Base-by-base conservation (phyloP, 208 protist genomes). In the Wallacemonas sp. region DNA sequence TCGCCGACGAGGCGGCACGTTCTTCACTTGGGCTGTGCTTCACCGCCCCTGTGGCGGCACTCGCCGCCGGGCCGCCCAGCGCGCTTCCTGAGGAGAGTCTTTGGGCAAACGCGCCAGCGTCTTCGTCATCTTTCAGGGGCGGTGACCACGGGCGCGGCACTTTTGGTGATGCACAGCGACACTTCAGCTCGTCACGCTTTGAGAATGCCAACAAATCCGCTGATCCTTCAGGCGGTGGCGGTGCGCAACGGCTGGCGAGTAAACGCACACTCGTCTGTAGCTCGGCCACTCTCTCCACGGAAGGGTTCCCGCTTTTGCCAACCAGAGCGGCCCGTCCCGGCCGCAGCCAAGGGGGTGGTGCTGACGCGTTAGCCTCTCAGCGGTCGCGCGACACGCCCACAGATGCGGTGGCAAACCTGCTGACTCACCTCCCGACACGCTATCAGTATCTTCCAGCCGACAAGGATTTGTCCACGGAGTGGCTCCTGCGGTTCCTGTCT, bases 401-500 rank as follows among this genome's bases (percentile, higher is more conserved):
- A 5, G 45, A 30, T 26, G 45, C 33, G 12, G 24, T 59, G 19
- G 53, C 15, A 17, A 42, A 36, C 33, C 29, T 59, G n/a, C n/a
- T 59, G 8, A 34, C 6, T 10, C 53, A 59, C n/a, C 53, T 59
- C 17, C 53, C 53, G 30, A 59, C 53, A 26, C 53, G 36, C 30
- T 42, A 59, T 19, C 53, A 59, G 53, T 59, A 59, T 19, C 5
- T 38, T 0, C 53, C 53, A 10, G 53, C 13, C 24, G 45, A 53
- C 5, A n/a, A n/a, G 6, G 38, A 44, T n/a, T 38, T 66, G 21
- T 74, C 66, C 21, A 71, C 70, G 9, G 69, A 84, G 26, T 84
- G 78, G 78, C 63, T 84, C 12, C 38, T 84, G 22, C 17, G 26
- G 5, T 39, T 66, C 9, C 67, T 84, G 32, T 50, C 60, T 32